Percentiles rank a stretch among this genome's conserved stretches.
Conservation (phyloP, 306 rosid genomes). For the Adenanthera pavonina region DNA sequence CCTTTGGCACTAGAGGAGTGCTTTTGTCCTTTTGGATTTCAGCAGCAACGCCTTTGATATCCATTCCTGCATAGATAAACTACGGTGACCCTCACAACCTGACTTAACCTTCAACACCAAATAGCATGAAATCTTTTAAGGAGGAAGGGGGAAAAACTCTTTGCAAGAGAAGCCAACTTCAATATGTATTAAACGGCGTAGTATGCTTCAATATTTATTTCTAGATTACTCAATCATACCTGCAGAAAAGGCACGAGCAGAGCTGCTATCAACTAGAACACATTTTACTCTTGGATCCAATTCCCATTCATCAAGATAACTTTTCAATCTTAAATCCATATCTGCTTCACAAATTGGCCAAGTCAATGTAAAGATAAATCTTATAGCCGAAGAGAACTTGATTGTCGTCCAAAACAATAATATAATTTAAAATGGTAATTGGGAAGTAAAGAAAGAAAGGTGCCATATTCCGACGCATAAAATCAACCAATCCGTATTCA, state of each 20-base stretch:
- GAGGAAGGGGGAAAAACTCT: neutral
- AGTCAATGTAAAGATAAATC: conserved; percentile 26
- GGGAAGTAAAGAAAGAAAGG: neutral
- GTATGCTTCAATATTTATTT: conserved; percentile 18
- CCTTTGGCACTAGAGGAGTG: conserved; percentile 98
- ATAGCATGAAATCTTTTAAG: conserved; percentile 36
- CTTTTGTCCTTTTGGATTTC: conserved; percentile 91
- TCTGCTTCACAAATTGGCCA: conserved; percentile 55
- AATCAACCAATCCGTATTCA: neutral
- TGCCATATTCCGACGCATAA: neutral
- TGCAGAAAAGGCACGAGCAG: conserved; percentile 92
- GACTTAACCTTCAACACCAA: conserved; percentile 53
- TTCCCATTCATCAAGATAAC: conserved; percentile 94
- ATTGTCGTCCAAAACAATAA: neutral
- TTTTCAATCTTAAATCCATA: conserved; percentile 87
- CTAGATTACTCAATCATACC: conserved; percentile 54
- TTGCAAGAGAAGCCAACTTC: conserved; percentile 36
- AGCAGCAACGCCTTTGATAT: conserved; percentile 99
- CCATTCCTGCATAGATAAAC: conserved; percentile 95
- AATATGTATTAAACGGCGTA: conserved; percentile 8
- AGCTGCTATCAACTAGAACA: conserved; percentile 85
- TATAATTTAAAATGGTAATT: neutral
- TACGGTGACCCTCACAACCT: conserved; percentile 71
- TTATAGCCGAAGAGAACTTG: neutral
- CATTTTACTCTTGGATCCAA: conserved; percentile 83